Conservation (phyloP, 345 rosid species). For the Barbarea vulgaris region DNA sequence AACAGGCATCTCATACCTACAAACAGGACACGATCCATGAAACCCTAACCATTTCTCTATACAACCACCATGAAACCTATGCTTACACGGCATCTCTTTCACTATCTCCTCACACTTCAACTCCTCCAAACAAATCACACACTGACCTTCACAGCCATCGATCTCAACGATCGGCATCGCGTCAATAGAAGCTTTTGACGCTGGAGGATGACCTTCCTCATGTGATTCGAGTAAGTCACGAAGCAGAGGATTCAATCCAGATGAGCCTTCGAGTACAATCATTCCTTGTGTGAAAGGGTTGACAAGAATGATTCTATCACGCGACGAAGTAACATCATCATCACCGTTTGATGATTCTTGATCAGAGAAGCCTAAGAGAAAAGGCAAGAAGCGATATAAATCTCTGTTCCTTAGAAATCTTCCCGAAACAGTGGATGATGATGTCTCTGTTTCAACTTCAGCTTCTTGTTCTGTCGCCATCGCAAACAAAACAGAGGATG, state of each 20-base stretch:
- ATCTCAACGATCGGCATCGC: conserved; percentile 57
- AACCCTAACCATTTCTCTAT: conserved; percentile 75
- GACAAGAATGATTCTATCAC: conserved; percentile 59
- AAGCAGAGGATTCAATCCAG: conserved; percentile 49
- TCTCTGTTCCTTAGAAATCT: conserved; percentile 42
- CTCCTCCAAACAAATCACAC: conserved; percentile 73
- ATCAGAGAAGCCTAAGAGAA: conserved; percentile 54
- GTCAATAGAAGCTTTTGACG: conserved; percentile 72
- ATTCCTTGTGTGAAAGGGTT: conserved; percentile 70
- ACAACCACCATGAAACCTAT: conserved; percentile 72
- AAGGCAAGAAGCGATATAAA: conserved; percentile 33
- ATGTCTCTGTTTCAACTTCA: conserved; percentile 33
- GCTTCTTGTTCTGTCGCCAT: conserved; percentile 48
- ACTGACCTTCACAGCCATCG: conserved; percentile 45
- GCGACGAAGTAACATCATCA: conserved; percentile 25
- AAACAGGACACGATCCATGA: conserved; percentile 87
- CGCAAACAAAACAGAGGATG: neutral
- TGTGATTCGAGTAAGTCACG: conserved; percentile 34
- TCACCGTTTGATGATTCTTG: conserved; percentile 35
- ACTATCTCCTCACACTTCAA: conserved; percentile 48
- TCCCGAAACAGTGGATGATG: conserved; percentile 50
- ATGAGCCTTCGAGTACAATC: conserved; percentile 61
- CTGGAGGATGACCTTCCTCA: conserved; percentile 70
- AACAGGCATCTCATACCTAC: conserved; percentile 77
- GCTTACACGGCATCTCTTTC: conserved; percentile 84